Evolutionary conservation across 345 rosid genomes (phyloP), one percentile per base, ranked within the genome.

Genomic region (Triadica sebifera): DNA sequence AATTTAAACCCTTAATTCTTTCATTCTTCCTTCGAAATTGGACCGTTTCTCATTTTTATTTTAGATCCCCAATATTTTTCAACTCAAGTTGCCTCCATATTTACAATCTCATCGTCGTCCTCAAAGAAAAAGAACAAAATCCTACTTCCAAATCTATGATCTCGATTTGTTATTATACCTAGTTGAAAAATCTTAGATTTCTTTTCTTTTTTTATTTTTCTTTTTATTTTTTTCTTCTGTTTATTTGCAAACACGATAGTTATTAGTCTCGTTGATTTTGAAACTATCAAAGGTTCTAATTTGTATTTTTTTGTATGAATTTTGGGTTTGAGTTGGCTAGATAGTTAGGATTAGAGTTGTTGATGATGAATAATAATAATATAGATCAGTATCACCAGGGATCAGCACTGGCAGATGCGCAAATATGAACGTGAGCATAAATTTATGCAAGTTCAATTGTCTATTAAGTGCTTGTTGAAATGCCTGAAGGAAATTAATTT

Each of bases 361-460:
- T 59, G 10, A 84, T 63, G 87, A 92, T 89, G 94, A 89, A 89
- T 79, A 68, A 61, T 63, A 72, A 80, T 69, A 89, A 78, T 83
- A 88, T 97, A 89, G 93, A 87, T 43, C 70, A 76, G 76, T 75
- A 75, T 50, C 83, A 46, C 83, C 83, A 22, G 83, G 83, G 52
- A 80, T 80, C 37, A 77, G 80, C 24, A 72, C 58, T 8, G 83
- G 80, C 4, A 72, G 83, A 45, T 91, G 93, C 46, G 93, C 93
- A 49, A 85, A 83, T 24, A 78, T 85, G 81, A 84, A 81, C 59
- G 65, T 84, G 43, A 87, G 84, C 72, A n/a, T n/a, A n/a, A n/a
- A n/a, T n/a, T n/a, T n/a, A n/a, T n/a, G n/a, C n/a, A n/a, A n/a
- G n/a, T n/a, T n/a, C n/a, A n/a, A n/a, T n/a, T n/a, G n/a, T n/a